Evolutionary conservation across 1,284 basidiomycete genomes (phyloP).

Genomic region (Gomphus bonarii): DNA sequence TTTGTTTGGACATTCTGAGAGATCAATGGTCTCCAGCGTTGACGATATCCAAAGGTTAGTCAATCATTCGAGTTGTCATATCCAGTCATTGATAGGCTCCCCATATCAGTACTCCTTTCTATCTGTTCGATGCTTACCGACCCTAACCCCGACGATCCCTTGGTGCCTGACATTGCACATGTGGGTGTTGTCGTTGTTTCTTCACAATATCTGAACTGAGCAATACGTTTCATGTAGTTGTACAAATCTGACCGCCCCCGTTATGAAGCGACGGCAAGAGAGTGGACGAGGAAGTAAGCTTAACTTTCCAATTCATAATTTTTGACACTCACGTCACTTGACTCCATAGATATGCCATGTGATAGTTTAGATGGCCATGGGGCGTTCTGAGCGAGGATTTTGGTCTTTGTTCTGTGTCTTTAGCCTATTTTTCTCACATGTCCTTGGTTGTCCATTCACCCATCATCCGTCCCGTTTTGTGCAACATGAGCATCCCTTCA

Average conservation of each 20-base stretch:
- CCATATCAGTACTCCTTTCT: constrained; percentile 68
- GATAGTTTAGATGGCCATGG: constrained; percentile 3
- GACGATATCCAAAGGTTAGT: constrained; percentile 93
- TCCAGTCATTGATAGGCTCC: neutral
- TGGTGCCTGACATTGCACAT: constrained; percentile 44
- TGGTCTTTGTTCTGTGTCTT: constrained; percentile 3
- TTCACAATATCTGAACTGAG: constrained; percentile 39
- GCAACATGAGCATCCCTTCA: constrained; percentile 8
- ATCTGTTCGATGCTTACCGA: constrained; percentile 97
- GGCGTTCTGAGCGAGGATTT: constrained; percentile 2
- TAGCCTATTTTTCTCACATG: constrained; percentile 8
- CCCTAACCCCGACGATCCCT: constrained; percentile 93
- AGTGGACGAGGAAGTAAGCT: constrained; percentile 95
- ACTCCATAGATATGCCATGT: constrained; percentile 13
- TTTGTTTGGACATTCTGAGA: constrained; percentile 95
- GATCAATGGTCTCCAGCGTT: constrained; percentile 98
- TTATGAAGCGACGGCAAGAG: constrained; percentile 91
- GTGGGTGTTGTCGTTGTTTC: constrained; percentile 19
- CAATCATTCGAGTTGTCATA: neutral
- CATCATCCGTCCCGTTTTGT: constrained; percentile 7
- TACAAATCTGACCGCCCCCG: constrained; percentile 94
- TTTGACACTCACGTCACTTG: neutral
- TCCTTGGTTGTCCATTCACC: constrained; percentile 6
- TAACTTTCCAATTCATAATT: neutral
- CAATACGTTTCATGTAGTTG: constrained; percentile 47